Conservation (phyloP, 768 basidiomycete genomes). For the Sarcodon sp. region DNA sequence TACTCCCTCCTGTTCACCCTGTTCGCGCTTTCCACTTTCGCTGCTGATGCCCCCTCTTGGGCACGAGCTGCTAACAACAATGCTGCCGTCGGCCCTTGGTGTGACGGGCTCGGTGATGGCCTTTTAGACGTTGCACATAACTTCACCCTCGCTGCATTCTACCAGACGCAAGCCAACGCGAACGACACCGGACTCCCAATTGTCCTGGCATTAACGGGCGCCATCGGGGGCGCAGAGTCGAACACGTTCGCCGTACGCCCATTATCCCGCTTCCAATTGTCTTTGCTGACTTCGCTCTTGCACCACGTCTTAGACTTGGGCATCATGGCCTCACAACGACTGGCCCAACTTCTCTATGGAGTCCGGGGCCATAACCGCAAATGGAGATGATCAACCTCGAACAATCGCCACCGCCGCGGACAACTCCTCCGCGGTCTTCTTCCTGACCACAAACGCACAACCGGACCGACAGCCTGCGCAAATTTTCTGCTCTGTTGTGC, state of each 20-base stretch:
- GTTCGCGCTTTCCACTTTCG: too few species aligned
- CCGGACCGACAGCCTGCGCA: constrained; percentile 15
- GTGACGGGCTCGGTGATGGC: constrained; percentile 10
- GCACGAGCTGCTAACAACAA: neutral
- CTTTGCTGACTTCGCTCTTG: neutral
- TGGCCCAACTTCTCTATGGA: constrained; percentile 27
- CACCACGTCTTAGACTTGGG: constrained; percentile 23
- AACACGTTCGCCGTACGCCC: neutral
- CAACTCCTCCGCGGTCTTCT: constrained; percentile 17
- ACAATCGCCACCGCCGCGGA: constrained; percentile 28
- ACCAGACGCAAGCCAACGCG: constrained; percentile 25
- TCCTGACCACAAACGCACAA: constrained; percentile 23
- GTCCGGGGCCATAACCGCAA: constrained; percentile 25
- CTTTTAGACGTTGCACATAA: constrained; percentile 18
- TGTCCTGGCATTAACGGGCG: constrained; percentile 29
- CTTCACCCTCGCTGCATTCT: constrained; percentile 34
- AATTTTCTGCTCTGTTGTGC: constrained; percentile 22
- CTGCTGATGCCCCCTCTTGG: too few species aligned
- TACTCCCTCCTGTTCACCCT: too few species aligned
- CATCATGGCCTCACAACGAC: constrained; percentile 37
- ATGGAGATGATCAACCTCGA: constrained; percentile 14
- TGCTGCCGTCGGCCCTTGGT: constrained; percentile 6
- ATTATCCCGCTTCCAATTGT: neutral
- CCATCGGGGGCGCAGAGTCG: constrained; percentile 1
- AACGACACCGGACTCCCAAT: constrained; percentile 33